These are phyloP conservation scores for Hymenoscyphus salicellus DNA, from an alignment of 2,329 filamentous ascomycete species.

Conservation along the genomic window DNA sequence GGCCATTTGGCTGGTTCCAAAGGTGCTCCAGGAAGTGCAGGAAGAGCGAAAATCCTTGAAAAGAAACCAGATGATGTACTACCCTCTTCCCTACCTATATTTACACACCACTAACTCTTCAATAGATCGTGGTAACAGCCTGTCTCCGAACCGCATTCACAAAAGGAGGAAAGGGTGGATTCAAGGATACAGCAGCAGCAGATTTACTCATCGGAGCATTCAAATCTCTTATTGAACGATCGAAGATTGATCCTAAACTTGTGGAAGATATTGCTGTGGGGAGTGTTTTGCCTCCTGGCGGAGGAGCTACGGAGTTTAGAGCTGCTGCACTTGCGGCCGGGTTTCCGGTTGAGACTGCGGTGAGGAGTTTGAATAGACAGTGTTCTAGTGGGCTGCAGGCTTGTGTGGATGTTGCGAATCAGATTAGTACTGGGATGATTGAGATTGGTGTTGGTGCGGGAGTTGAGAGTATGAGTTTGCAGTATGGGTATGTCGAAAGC, in stretches of 20 bases:
- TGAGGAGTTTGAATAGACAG: slow-evolving; percentile 87
- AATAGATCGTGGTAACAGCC: slow-evolving; percentile 81
- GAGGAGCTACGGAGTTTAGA: slow-evolving; percentile 94
- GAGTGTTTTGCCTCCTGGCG: slow-evolving; percentile 85
- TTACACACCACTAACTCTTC: slow-evolving; percentile 28
- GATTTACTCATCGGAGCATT: slow-evolving; percentile 85
- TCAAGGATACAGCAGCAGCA: slow-evolving; percentile 89
- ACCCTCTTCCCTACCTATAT: slow-evolving; percentile 1
- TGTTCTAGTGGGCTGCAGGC: slow-evolving; percentile 92
- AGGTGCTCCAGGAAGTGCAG: slow-evolving; percentile 26
- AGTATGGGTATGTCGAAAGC: slow-evolving; percentile 69
- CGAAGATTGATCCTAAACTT: slow-evolving; percentile 79
- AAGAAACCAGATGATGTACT: slow-evolving; percentile 66
- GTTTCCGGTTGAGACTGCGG: slow-evolving; percentile 80
- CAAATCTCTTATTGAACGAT: slow-evolving; percentile 76
- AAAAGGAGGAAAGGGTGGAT: slow-evolving; percentile 86
- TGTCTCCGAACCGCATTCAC: slow-evolving; percentile 89
- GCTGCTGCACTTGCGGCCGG: slow-evolving; percentile 87
- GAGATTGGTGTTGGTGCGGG: slow-evolving; percentile 91
- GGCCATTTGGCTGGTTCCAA: slow-evolving; percentile 54
- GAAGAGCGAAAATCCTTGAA: slow-evolving; percentile 48
- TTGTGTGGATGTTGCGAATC: slow-evolving; percentile 90
- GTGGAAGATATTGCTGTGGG: slow-evolving; percentile 94
- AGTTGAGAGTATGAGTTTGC: slow-evolving; percentile 91
- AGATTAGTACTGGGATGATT: slow-evolving; percentile 88